Evolutionary conservation across 202 grass and related monocot genomes (phyloP), one percentile per base, ranked within the genome.

Genomic region (Setaria italica): DNA sequence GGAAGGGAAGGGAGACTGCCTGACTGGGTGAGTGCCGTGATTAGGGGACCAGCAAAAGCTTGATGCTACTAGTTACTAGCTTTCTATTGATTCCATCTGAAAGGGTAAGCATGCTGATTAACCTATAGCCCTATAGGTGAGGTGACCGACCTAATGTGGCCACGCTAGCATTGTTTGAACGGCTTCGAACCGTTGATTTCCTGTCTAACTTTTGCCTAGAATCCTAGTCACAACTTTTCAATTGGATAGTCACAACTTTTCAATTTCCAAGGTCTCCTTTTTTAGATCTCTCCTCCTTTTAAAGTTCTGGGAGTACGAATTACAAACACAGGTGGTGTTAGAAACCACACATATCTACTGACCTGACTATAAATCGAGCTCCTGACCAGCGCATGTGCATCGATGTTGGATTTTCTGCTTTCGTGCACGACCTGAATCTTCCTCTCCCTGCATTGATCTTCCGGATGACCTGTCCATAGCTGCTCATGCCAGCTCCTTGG

Each of bases 151-250:
- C 37, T 43, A 60, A 21, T 39, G 33, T 43, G 60, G 35, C 47
- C 58, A 30, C 55, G 11, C 11, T 46, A 49, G 81, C 81, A 20
- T 29, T 13, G 14, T 43, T 77, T 77, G 74, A 45, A 35, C 84
- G 66, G 19, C 25, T 79, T 48, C 65, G 13, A 57, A 71, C 65
- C 63, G 74, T 78, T 78, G 25, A 78, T 41, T 46, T 85, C 42
- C 32, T 37, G 8, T 19, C 45, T 25, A 41, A 30, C 63, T 70
- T 78, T 85, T 58, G 19, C 30, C 30, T 20, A 49, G 14, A 58
- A 62, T 79, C 54, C 29, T 17, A 51, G 49, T 35, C 39, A 49
- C 37, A 20, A 8, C 69, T 20, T 83, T 62, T 32, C 30, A 7
- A 11, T 39, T 76, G 25, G 25, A 25, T 17, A 51, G 49, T 35